Evolutionary conservation across 345 rosid species (phyloP), one percentile per base, ranked within the genome.

Genomic region (Angophora floribunda): DNA sequence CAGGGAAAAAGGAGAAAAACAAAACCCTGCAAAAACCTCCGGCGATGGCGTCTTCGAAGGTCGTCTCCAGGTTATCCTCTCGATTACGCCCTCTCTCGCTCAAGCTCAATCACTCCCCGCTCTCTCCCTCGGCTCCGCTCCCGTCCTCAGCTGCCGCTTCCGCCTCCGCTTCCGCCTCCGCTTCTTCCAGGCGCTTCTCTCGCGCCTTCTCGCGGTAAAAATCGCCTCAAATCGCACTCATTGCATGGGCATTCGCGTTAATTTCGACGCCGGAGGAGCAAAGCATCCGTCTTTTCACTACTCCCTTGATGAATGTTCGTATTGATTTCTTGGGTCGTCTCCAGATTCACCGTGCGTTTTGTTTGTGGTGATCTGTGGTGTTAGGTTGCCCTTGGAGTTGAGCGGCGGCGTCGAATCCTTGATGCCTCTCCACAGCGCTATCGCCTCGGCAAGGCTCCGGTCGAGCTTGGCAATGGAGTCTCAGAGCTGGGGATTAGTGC

Each of bases 401-500:
- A 92, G 51, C 52, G 82, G 96, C 90, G 87, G 92, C 53, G 63
- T 88, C 59, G 92, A 80, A 8, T 91, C 96, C 61, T 93, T 96
- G 95, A 24, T 94, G 90, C 97, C 98, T 47, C 90, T 96, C 87
- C 93, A 96, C 89, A 94, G 90, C 53, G 96, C 96, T 41, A 91
- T 93, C 87, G 99, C 97, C 55, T 93, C 95, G 21, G 93, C 97
- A 17, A 92, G 95, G 90, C 90, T 96, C 50, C 88, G 89, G 12
- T 96, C 97, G 65, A 93, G 94, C 90, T 93, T 95, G 94, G 89
- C 97, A 21, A 86, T 90, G 65, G 96, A 91, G 86, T 92, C 94
- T 86, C 92, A 87, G 57, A 88, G 93, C 89, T 95, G 95, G 97
- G 94, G 94, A 88, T 88, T 96, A 84, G 99, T 95, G 88, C 96